phyloP scores from a whole-genome alignment of 129 eudicot genomes.

The Smallanthus sonchifolius region DNA sequence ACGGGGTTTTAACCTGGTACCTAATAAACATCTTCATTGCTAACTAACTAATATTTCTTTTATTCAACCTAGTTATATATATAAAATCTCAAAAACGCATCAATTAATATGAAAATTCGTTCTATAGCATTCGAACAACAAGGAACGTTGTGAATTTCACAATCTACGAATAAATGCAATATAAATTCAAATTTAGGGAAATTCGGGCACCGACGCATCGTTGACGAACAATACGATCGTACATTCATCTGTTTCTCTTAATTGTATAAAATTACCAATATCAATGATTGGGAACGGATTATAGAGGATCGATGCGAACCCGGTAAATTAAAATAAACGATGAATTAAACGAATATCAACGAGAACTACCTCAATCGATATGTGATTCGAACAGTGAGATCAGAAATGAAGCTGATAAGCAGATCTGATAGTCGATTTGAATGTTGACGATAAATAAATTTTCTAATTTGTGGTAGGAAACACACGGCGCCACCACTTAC shows the following conservation, averaged over 20 bases:
- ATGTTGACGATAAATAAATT: neutral
- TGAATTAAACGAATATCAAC: neutral
- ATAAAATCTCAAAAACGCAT: neutral
- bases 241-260: neutral
- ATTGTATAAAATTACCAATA: neutral
- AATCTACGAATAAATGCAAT: neutral
- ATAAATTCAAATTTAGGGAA: neutral
- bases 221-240: neutral
- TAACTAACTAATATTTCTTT: neutral
- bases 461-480: conserved; percentile 16
- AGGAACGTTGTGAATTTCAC: neutral
- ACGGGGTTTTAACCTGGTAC: no score
- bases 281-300: neutral
- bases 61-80: no score
- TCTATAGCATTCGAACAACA: neutral
- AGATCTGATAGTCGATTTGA: conserved; percentile 4
- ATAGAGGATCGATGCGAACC: neutral
- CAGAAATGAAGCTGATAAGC: neutral
- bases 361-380: conserved; percentile 11
- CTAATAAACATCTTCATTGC: no score
- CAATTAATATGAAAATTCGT: neutral
- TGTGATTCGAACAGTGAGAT: conserved; percentile 6
- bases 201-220: conserved; percentile 7
- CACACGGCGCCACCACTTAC: conserved; percentile 40
- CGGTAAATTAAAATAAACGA: neutral